Conservation (phyloP, 108 stramenopile species). For the Chaetoceros muelleri region DNA sequence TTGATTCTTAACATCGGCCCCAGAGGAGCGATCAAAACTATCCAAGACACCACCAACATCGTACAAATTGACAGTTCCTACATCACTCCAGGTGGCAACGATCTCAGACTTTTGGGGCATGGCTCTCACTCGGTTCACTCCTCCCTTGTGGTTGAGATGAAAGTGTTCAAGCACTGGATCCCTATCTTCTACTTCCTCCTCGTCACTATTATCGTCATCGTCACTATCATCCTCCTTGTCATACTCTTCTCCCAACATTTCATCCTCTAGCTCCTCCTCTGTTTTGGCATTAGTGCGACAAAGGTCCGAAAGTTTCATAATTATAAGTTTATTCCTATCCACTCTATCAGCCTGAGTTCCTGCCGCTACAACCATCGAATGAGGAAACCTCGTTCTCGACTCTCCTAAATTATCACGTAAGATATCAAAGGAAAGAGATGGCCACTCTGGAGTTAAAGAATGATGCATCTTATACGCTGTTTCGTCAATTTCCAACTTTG, state of each 20-base stretch:
- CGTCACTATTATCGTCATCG: slow-evolving; percentile 35
- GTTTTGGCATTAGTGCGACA: slow-evolving; percentile 52
- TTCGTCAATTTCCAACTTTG: slow-evolving; percentile 87
- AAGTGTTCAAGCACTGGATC: slow-evolving; percentile 86
- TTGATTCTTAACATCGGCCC: slow-evolving; percentile 18
- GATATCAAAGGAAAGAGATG: slow-evolving; percentile 88
- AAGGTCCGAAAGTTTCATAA: slow-evolving; percentile 84
- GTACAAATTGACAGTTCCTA: slow-evolving; percentile 78
- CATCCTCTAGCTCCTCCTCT: slow-evolving; percentile 57
- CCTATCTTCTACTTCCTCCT: slow-evolving; percentile 73
- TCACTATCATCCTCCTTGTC: slow-evolving; percentile 51
- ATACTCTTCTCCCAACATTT: slow-evolving; percentile 79
- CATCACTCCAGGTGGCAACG: slow-evolving; percentile 92
- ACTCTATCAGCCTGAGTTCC: slow-evolving; percentile 86
- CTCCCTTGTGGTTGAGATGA: slow-evolving; percentile 72
- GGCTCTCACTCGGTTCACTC: slow-evolving; percentile 89
- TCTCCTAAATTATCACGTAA: slow-evolving; percentile 81
- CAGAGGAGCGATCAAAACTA: slow-evolving; percentile 41
- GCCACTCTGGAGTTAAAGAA: slow-evolving; percentile 89
- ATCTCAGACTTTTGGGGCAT: slow-evolving; percentile 86
- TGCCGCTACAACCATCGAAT: slow-evolving; percentile 73
- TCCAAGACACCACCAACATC: slow-evolving; percentile 55
- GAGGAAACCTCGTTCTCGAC: slow-evolving; percentile 77
- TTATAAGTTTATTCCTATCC: slow-evolving; percentile 67
- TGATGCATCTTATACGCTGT: slow-evolving; percentile 97